A percentile compares a stretch with the other conserved stretches of the same genome.
These are phyloP conservation scores for Eucalyptus fibrosa DNA, from an alignment of 345 rosid species.

Conservation along the genomic window DNA sequence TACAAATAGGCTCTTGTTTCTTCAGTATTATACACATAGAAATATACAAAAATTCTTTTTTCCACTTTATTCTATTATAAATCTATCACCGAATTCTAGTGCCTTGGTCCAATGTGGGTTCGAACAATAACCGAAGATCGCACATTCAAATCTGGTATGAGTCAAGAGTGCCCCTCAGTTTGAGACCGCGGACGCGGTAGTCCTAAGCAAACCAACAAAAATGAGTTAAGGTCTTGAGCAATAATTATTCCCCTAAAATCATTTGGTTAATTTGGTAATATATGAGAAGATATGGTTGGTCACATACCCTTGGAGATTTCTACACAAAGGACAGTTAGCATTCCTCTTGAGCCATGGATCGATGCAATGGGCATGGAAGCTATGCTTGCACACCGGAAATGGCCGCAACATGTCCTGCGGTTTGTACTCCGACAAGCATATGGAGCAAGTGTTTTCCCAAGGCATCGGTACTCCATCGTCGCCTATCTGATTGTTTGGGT, in stretches of 20 bases:
- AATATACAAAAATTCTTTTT: no score
- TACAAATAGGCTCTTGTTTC: no score
- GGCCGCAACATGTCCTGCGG: conserved; percentile 34
- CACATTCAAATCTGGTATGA: background rate
- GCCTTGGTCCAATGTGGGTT: background rate
- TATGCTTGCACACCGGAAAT: conserved; percentile 48
- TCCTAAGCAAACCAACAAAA: background rate
- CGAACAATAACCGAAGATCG: background rate
- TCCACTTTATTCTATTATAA: no score
- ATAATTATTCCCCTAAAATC: background rate
- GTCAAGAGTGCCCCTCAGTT: background rate
- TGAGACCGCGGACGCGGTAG: background rate
- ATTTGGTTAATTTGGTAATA: no score
- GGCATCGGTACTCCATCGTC: conserved; percentile 29
- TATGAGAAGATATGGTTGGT: background rate
- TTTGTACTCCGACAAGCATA: conserved; percentile 47
- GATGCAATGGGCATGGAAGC: conserved; percentile 48
- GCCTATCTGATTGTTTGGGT: conserved; percentile 16
- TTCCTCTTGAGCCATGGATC: conserved; percentile 53
- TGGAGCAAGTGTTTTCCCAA: conserved; percentile 32
- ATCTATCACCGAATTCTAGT: background rate
- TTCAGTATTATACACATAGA: no score
- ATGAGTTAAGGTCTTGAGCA: background rate
- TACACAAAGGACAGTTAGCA: conserved; percentile 48
- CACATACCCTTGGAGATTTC: conserved; percentile 18